These are phyloP conservation scores for Capsicum baccatum DNA, from an alignment of 257 asterid species.

Conservation along the genomic window DNA sequence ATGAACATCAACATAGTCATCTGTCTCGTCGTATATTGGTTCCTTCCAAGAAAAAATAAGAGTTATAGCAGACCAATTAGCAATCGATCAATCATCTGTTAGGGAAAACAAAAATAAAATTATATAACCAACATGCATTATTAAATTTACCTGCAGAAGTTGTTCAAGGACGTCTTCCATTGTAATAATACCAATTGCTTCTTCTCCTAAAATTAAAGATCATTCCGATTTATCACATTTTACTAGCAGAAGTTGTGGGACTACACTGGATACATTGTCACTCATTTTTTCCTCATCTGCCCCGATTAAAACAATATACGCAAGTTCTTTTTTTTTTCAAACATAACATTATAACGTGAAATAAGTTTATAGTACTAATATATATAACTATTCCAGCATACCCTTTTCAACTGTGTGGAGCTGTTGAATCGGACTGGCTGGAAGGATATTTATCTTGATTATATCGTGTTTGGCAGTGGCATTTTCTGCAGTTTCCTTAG, in stretches of 20 bases:
- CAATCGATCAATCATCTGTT: background rate
- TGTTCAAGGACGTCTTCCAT: slow-evolving; percentile 81
- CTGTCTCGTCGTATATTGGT: slow-evolving; percentile 70
- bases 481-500: slow-evolving; percentile 28
- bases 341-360: background rate
- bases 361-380: background rate
- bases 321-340: background rate
- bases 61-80: background rate
- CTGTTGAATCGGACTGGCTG: slow-evolving; percentile 31
- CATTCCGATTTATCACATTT: slow-evolving; percentile 32
- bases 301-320: background rate
- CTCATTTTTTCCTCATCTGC: slow-evolving; percentile 31
- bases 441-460: slow-evolving; percentile 32
- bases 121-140: background rate
- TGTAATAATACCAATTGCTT: slow-evolving; percentile 63
- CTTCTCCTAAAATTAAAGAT: slow-evolving; percentile 48
- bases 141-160: slow-evolving; percentile 58
- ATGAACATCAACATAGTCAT: slow-evolving; percentile 63
- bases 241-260: background rate
- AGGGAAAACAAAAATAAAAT: background rate
- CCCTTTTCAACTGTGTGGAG: slow-evolving; percentile 35
- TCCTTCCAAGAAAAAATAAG: slow-evolving; percentile 37
- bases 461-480: slow-evolving; percentile 33
- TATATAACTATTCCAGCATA: background rate
- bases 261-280: slow-evolving; percentile 17